Base-by-base conservation (phyloP, 1,139 yeast species). In the Debaryomycetaceae sp. region DNA sequence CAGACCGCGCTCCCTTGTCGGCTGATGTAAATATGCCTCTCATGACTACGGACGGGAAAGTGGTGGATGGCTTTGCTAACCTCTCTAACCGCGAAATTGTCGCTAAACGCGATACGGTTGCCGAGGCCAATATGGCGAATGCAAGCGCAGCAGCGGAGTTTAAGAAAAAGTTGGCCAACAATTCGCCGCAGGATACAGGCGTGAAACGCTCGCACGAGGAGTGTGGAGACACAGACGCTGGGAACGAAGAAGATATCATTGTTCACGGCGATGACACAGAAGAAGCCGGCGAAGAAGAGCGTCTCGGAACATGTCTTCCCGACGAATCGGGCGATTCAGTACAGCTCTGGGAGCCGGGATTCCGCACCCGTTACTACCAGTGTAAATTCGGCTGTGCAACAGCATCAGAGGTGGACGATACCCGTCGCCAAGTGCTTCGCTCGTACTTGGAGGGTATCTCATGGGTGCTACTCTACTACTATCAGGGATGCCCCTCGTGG, bases 401-500 rank as follows among this genome's bases (percentile, higher is more conserved):
- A 6, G 66, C 66, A 4, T 73, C 69, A 25, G 82, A 80, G 39
- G 66, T 76, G 21, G 67, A 69, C 2, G 51, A 53, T 12, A 63
- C 73, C 23, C 68, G 79, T 30, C 67, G 68, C 35, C 64, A 70
- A 25, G 75, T 90, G 44, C 87, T 78, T 0, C 62, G 62, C 30
- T 71, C 77, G 33, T 92, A 92, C 48, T 69, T 92, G 34, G 96
- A 90, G 53, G 99, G 99, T 35, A 80, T 90, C 5, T 76, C 95
- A 13, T 92, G 99, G 99, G 95, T 80, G 1, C 62, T 90, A 37
- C 56, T 82, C 32, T 92, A 92, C 52, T 92, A 92, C 55, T 90
- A 83, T 51, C 98, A 90, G 56, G 97, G 96, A 3, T 90, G 97
- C 56, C 94, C 95, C 0, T 87, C 97, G 0, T 92, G 99, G 99